Conservation (phyloP, 2,329 filamentous ascomycete genomes). For the Penicillium sp. region DNA sequence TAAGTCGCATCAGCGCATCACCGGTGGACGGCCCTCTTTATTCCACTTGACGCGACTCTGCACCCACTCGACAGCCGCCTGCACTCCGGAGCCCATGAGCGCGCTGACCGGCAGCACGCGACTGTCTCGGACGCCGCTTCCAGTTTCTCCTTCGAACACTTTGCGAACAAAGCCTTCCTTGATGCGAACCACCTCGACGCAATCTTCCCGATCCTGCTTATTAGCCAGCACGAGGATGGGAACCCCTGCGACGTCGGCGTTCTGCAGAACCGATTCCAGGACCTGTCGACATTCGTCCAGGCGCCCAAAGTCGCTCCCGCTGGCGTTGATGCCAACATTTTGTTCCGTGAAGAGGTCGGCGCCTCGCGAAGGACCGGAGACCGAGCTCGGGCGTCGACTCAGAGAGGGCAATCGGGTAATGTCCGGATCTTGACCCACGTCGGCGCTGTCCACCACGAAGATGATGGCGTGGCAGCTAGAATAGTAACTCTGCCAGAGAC, state of each 20-base stretch:
- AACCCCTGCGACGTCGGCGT: conserved; percentile 85
- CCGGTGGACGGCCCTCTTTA: conserved; percentile 84
- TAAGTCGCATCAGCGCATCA: conserved; percentile 70
- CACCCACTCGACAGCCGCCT: conserved; percentile 96
- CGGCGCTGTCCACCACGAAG: conserved; percentile 93
- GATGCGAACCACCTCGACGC: conserved; percentile 93
- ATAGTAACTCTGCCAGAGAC: conserved; percentile 96
- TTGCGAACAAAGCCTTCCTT: conserved; percentile 95
- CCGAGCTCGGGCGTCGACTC: conserved; percentile 27
- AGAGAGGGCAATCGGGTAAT: conserved; percentile 51
- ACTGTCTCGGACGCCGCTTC: conserved; percentile 80
- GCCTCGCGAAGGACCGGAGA: conserved; percentile 19
- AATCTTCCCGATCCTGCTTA: conserved; percentile 97
- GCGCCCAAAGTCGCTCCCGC: conserved; percentile 47
- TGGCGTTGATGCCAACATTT: conserved; percentile 36
- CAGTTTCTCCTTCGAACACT: conserved; percentile 93
- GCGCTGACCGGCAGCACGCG: conserved; percentile 88
- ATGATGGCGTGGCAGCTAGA: conserved; percentile 91
- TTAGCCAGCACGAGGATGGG: conserved; percentile 91
- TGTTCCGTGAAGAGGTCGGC: conserved; percentile 32
- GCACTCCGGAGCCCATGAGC: conserved; percentile 76
- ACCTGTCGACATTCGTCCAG: conserved; percentile 87
- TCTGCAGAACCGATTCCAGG: conserved; percentile 83
- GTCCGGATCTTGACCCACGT: conserved; percentile 76
- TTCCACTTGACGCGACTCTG: conserved; percentile 93